These are phyloP conservation scores for Oligophagozyma castellii DNA, from an alignment of 1,139 yeast species.

Conservation along the genomic window DNA sequence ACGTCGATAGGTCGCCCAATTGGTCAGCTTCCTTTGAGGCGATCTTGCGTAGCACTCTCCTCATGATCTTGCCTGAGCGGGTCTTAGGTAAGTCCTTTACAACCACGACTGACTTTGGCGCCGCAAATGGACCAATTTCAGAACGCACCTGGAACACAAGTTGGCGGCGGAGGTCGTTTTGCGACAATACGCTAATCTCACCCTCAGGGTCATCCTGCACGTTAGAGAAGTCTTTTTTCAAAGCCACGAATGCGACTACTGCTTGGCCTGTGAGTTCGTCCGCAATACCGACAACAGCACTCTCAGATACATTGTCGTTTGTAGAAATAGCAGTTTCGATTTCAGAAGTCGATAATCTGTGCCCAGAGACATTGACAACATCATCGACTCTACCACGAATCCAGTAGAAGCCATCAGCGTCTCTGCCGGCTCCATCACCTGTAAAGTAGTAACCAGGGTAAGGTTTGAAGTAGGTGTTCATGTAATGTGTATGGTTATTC, in stretches of 20 bases:
- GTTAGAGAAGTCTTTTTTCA: conserved; percentile 42
- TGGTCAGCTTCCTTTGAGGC: conserved; percentile 83
- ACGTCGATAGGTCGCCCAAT: conserved; percentile 84
- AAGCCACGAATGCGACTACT: conserved; percentile 82
- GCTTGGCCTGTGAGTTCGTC: conserved; percentile 98
- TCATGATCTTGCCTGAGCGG: conserved; percentile 96
- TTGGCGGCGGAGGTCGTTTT: conserved; percentile 55
- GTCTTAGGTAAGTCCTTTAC: conserved; percentile 94
- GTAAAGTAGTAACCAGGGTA: conserved; percentile 96
- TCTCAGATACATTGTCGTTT: conserved; percentile 70
- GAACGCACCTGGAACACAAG: conserved; percentile 80
- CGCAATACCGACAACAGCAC: conserved; percentile 89
- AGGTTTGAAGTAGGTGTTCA: conserved; percentile 90
- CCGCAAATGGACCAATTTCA: conserved; percentile 96
- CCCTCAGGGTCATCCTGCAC: conserved; percentile 29
- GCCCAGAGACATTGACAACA: conserved; percentile 95
- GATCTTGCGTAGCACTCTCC: conserved; percentile 91
- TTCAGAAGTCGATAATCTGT: conserved; percentile 93
- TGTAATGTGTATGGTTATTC: conserved; percentile 77
- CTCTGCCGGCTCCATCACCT: conserved; percentile 98
- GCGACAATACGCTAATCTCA: conserved; percentile 30
- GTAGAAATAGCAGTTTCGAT: conserved; percentile 86
- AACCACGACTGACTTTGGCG: conserved; percentile 81
- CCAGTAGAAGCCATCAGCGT: conserved; percentile 95
- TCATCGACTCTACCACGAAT: conserved; percentile 98